Base-by-base conservation (phyloP, 352 stramenopile species). In the Plasmopara muralis region DNA sequence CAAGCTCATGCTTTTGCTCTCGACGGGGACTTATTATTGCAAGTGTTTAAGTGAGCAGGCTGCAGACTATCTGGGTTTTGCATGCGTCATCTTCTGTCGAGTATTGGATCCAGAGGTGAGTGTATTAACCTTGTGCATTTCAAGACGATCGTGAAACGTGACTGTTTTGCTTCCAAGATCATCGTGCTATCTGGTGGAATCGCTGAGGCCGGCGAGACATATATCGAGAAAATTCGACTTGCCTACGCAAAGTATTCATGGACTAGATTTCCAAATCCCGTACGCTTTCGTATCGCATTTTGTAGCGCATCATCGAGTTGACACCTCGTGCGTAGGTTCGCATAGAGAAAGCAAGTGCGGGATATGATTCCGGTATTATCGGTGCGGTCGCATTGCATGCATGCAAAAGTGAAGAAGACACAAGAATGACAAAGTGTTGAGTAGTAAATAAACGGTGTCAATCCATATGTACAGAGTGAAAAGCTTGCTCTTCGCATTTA, bases 311-410 rank as follows among this genome's bases (percentile, higher is more conserved):
- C 49, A 16, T 15, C 7, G 33, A 52, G n/a, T 30, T 62, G 6
- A 57, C 18, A 45, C 38, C 9, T 30, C n/a, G 9, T 47, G 13
- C 16, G 13, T 41, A 89, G 78, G 75, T 89, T 43, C 62, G 55
- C 33, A 88, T 93, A 53, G 79, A 89, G 52, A 89, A 89, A 47
- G 75, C 80, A 15, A 88, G 64, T 30, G 80, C 75, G 4, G 83
- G 83, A n/a, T 93, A 93, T 58, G 73, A 90, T 60, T 84, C 80
- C 13, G 83, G 83, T 5, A 87, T 93, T 60, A 85, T 93, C 43
- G 83, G 83, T 33, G 80, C 78, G 4, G 83, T 77, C 7, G 78
- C 78, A n/a, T 48, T 66, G n/a, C 37, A 41, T 15, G n/a, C n/a
- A 4, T 41, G 12, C n/a, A 41, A 15, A 41, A 41, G 7, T 1